phyloP scores from a whole-genome alignment of 108 stramenopile genomes.

The Stephanodiscus triporus region DNA sequence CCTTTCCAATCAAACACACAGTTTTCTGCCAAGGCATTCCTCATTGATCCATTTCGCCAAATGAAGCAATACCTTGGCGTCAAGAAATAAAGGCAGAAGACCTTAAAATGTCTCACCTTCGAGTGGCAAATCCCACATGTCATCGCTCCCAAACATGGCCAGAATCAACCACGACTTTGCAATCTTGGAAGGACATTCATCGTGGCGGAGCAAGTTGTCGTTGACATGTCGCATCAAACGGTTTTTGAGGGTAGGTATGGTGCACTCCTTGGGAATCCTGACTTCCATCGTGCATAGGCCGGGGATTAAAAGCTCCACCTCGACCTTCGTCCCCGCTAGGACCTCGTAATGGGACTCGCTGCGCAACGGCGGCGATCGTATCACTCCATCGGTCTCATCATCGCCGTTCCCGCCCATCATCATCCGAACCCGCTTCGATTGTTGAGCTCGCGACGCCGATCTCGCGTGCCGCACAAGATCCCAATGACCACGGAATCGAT shows the following conservation, averaged over 20 bases:
- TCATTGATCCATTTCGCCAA: no score
- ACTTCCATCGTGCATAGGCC: conserved; percentile 79
- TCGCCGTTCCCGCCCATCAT: conserved; percentile 18
- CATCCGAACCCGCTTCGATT: conserved; percentile 38
- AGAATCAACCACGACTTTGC: conserved; percentile 75
- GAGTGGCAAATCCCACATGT: conserved; percentile 74
- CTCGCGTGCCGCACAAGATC: conserved; percentile 29
- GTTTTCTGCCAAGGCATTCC: no score
- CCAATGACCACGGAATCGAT: conserved; percentile 34
- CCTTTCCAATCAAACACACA: no score
- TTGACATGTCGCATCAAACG: conserved; percentile 63
- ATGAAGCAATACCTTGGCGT: neutral
- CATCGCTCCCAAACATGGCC: conserved; percentile 75
- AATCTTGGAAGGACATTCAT: conserved; percentile 49
- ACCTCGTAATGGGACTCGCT: conserved; percentile 36
- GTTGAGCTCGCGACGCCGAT: neutral
- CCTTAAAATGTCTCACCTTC: conserved; percentile 31
- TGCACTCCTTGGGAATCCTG: conserved; percentile 57
- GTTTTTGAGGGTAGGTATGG: conserved; percentile 61
- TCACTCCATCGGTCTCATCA: neutral
- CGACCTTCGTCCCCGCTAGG: conserved; percentile 46
- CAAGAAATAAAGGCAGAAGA: neutral
- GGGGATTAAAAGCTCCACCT: conserved; percentile 77
- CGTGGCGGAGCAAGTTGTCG: conserved; percentile 51
- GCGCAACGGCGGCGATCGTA: neutral